phyloP scores from a whole-genome alignment of 2,329 filamentous ascomycete genomes.

The Venturiaceae sp. region DNA sequence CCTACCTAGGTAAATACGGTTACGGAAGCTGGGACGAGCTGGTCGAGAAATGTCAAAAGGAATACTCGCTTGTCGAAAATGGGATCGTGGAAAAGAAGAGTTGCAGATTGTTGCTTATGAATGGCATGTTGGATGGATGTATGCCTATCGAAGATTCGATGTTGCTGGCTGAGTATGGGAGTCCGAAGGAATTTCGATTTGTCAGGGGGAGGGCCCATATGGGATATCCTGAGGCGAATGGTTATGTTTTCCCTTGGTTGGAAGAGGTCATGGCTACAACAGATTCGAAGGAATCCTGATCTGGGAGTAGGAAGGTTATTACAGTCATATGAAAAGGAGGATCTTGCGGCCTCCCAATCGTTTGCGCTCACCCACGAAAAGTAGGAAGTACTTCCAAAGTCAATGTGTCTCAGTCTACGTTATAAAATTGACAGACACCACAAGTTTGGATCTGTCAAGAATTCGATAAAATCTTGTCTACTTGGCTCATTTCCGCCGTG shows the following conservation, averaged over 20 bases:
- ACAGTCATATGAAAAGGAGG: no score
- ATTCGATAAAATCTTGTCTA: no score
- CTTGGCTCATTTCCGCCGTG: no score
- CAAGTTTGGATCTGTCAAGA: no score
- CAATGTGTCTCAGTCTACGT: no score
- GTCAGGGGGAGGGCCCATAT: conserved; percentile 54
- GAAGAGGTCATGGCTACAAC: conserved; percentile 39
- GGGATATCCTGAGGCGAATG: conserved; percentile 55
- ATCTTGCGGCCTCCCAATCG: no score
- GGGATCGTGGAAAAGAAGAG: conserved; percentile 48
- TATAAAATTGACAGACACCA: no score
- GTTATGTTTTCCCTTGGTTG: conserved; percentile 51
- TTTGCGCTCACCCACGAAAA: no score
- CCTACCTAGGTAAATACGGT: conserved; percentile 47
- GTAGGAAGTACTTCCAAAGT: no score
- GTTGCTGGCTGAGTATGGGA: conserved; percentile 54
- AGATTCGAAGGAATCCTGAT: background rate
- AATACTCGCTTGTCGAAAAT: conserved; percentile 52
- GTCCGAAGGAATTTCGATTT: conserved; percentile 53
- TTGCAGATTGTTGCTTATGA: conserved; percentile 50
- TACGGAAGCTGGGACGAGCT: conserved; percentile 48
- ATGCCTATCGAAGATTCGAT: conserved; percentile 61
- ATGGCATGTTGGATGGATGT: conserved; percentile 30
- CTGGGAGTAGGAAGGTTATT: no score
- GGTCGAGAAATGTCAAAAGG: conserved; percentile 43